Percentiles rank a stretch among this genome's conserved stretches.
phyloP scores from a whole-genome alignment of 805 yeast species.

The Candida morakotiae region DNA sequence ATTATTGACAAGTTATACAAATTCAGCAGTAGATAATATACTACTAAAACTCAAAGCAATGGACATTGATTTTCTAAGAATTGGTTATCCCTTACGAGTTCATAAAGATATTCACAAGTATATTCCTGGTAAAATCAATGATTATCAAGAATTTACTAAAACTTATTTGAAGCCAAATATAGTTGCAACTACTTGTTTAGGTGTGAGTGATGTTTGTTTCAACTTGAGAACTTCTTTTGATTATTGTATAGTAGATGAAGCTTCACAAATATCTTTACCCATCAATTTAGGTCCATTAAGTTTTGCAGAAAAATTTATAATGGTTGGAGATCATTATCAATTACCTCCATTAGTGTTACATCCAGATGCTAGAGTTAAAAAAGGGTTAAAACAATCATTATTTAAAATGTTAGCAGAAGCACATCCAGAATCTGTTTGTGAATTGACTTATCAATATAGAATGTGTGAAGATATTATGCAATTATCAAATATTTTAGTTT shows the following conservation, averaged over 20 bases:
- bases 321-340: slow-evolving; percentile 97
- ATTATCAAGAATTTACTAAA: slow-evolving; percentile 42
- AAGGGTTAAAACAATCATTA: slow-evolving; percentile 68
- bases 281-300: slow-evolving; percentile 84
- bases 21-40: slow-evolving; percentile 94
- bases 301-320: slow-evolving; percentile 69
- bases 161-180: slow-evolving; percentile 57
- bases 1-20: slow-evolving; percentile 81
- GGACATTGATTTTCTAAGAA: slow-evolving; percentile 48
- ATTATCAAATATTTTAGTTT: slow-evolving; percentile 74
- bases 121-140: slow-evolving; percentile 41
- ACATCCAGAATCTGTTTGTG: slow-evolving; percentile 73
- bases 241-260: slow-evolving; percentile 93
- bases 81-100: slow-evolving; percentile 58
- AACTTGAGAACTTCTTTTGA: slow-evolving; percentile 59
- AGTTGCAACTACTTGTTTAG: slow-evolving; percentile 87
- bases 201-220: slow-evolving; percentile 63
- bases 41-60: slow-evolving; percentile 57
- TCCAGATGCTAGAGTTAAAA: slow-evolving; percentile 56
- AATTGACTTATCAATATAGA: slow-evolving; percentile 78
- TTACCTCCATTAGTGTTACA: slow-evolving; percentile 79
- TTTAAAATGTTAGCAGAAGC: slow-evolving; percentile 70
- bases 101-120: slow-evolving; percentile 59
- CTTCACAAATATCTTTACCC: slow-evolving; percentile 93
- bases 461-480: slow-evolving; percentile 90